phyloP scores from a whole-genome alignment of 352 stramenopile species.

The Pythium sukuiense region DNA sequence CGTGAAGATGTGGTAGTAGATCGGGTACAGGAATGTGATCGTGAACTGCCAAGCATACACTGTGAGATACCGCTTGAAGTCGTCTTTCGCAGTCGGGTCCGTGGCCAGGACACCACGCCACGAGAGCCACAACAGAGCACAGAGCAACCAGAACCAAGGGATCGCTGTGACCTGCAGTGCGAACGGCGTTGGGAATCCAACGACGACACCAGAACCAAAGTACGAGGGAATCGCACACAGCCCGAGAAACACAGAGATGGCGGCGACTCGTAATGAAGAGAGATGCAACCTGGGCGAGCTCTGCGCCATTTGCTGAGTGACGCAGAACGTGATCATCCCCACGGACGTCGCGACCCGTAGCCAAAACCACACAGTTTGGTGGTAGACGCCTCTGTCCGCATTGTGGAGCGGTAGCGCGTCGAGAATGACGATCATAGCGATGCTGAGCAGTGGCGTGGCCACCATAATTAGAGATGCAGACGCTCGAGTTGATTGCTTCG shows the following conservation, averaged over 20 bases:
- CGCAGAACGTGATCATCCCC: constrained; percentile 3
- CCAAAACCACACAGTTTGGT: constrained; percentile 7
- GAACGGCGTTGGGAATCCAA: constrained; percentile 16
- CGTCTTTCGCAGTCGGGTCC: not conserved
- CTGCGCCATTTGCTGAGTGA: constrained; percentile 2
- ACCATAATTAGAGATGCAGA: not conserved
- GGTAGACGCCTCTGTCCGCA: not conserved
- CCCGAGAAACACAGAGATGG: not conserved
- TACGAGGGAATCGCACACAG: not conserved
- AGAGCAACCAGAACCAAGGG: not conserved
- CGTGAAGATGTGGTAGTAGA: constrained; percentile 9
- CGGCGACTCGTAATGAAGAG: not conserved
- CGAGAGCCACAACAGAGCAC: not conserved
- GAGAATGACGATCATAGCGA: not conserved
- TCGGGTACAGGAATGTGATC: constrained; percentile 13
- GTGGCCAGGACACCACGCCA: not conserved
- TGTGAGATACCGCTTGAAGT: not conserved
- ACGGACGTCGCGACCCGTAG: constrained; percentile 2
- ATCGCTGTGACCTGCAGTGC: not conserved
- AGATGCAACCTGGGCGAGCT: constrained; percentile 3
- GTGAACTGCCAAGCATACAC: not conserved
- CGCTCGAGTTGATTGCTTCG: too few relatives aligned
- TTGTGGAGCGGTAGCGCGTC: constrained; percentile 3
- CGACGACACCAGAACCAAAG: not conserved
- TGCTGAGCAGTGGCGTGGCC: not conserved